phyloP scores from a whole-genome alignment of 768 basidiomycete genomes.

The Harrya chromipes region DNA sequence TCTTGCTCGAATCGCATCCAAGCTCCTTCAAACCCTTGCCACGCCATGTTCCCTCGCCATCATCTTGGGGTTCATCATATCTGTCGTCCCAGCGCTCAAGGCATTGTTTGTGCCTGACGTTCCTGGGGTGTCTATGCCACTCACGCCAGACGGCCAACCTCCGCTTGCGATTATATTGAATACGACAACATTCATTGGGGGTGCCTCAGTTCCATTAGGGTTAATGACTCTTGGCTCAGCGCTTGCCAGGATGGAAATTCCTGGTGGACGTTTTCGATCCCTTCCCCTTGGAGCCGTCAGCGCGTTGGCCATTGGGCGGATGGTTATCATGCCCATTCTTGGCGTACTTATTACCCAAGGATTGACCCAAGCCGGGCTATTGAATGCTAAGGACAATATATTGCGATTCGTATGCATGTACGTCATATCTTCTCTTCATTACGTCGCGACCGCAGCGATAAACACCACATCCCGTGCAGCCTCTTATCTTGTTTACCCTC shows the following conservation, averaged over 20 bases:
- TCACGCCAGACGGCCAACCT: slow-evolving; percentile 64
- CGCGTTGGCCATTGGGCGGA: slow-evolving; percentile 49
- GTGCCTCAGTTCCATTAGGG: slow-evolving; percentile 61
- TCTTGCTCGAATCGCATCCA: slow-evolving; percentile 4
- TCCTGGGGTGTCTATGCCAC: slow-evolving; percentile 40
- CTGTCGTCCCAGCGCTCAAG: slow-evolving; percentile 55
- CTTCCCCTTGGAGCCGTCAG: slow-evolving; percentile 53
- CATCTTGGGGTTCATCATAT: slow-evolving; percentile 50
- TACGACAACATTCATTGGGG: slow-evolving; percentile 56
- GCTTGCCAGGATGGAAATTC: slow-evolving; percentile 55
- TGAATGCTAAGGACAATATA: slow-evolving; percentile 52
- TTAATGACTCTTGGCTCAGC: slow-evolving; percentile 61
- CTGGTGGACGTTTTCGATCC: slow-evolving; percentile 41
- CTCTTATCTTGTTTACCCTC: slow-evolving; percentile 62
- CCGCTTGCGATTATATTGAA: slow-evolving; percentile 62
- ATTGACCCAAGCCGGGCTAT: slow-evolving; percentile 45
- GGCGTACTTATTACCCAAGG: slow-evolving; percentile 56
- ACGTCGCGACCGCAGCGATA: neutral
- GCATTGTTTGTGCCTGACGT: slow-evolving; percentile 52
- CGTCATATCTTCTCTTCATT: slow-evolving; percentile 24
- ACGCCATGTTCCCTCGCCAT: slow-evolving; percentile 54
- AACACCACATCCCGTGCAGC: slow-evolving; percentile 27
- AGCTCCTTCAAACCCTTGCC: slow-evolving; percentile 37
- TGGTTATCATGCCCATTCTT: slow-evolving; percentile 56
- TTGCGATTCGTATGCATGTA: slow-evolving; percentile 68